Conservation (phyloP, 2,329 filamentous ascomycete genomes). For the Lasiodiplodia hormozganensis region DNA sequence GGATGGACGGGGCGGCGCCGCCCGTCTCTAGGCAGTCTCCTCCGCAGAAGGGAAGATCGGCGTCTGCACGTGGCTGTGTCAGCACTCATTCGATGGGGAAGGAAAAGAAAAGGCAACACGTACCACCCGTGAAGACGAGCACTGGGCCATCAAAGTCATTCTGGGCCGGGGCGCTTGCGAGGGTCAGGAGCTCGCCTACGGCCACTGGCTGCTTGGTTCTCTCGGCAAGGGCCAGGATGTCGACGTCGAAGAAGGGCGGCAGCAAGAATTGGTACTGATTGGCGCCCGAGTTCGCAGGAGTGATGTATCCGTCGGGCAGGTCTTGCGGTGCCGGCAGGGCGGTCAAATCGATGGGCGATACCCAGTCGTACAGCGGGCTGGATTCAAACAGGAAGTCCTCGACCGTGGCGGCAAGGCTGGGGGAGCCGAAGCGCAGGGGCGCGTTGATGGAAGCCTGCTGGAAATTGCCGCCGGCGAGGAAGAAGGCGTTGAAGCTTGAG, state of each 20-base stretch:
- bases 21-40: conserved; percentile 63
- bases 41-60: conserved; percentile 65
- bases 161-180: conserved; percentile 49
- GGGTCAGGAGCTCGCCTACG: conserved; percentile 65
- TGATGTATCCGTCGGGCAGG: conserved; percentile 61
- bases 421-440: conserved; percentile 47
- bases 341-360: conserved; percentile 1
- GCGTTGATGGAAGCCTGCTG: conserved; percentile 53
- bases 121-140: conserved; percentile 62
- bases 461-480: conserved; percentile 57
- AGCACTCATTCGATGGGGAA: conserved; percentile 5
- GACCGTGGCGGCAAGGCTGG: neutral
- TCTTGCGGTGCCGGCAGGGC: conserved; percentile 36
- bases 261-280: conserved; percentile 59
- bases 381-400: neutral
- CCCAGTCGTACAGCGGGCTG: neutral
- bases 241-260: conserved; percentile 63
- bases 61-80: conserved; percentile 21
- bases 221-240: conserved; percentile 56
- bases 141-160: conserved; percentile 61
- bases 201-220: conserved; percentile 63
- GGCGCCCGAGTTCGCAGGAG: conserved; percentile 53
- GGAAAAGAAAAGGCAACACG: conserved; percentile 37
- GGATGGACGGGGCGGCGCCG: conserved; percentile 50
- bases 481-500: conserved; percentile 50